phyloP scores from a whole-genome alignment of 306 rosid genomes.

The Rosa lucieae region DNA sequence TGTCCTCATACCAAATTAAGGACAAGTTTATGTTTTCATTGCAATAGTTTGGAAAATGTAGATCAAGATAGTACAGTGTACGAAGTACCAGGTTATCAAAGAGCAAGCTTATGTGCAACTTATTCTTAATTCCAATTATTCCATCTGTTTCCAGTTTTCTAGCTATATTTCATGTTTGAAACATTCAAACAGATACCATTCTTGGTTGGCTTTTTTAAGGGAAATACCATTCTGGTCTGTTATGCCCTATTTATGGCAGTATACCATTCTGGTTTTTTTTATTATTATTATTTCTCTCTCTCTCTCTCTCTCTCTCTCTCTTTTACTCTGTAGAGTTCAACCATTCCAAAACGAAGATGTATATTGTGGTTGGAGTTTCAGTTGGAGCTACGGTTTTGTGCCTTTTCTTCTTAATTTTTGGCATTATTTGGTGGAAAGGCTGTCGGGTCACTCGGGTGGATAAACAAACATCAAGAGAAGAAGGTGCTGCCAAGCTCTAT shows the following conservation, averaged over 20 bases:
- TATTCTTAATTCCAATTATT: not conserved
- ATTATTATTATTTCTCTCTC: not conserved
- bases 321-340: slow-evolving; percentile 1
- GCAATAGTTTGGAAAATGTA: not conserved
- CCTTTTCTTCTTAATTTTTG: slow-evolving; percentile 4
- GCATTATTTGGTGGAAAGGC: slow-evolving; percentile 16
- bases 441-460: not conserved
- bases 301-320: not conserved
- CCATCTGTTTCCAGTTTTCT: not conserved
- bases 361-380: slow-evolving; percentile 5
- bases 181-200: not conserved
- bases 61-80: not conserved
- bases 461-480: slow-evolving; percentile 10
- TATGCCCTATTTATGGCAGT: not conserved
- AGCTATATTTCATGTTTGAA: not conserved
- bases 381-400: slow-evolving; percentile 11
- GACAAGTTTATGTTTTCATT: not conserved
- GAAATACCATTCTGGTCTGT: not conserved
- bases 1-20: not conserved
- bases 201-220: not conserved
- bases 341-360: not conserved
- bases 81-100: too few species aligned
- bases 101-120: too few species aligned
- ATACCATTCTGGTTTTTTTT: too few species aligned
- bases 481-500: not conserved